Percentiles rank a stretch among this genome's conserved stretches.
Conservation (phyloP, 225 moss, liverwort and hornwort genomes). For the Polytrichum formosum region DNA sequence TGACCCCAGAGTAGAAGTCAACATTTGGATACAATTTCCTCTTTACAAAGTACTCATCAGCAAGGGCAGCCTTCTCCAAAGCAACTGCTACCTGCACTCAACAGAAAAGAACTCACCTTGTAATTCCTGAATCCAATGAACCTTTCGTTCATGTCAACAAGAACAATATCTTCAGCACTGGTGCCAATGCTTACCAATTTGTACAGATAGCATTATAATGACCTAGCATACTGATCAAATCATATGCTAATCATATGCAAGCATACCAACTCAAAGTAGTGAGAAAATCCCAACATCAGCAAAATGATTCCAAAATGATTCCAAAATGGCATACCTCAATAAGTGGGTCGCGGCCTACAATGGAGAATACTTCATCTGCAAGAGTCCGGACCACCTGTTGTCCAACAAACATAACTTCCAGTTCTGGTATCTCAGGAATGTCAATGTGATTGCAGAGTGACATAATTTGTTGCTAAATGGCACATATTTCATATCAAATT, state of each 20-base stretch:
- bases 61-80: slow-evolving; percentile 72
- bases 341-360: slow-evolving; percentile 79
- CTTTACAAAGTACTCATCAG: slow-evolving; percentile 72
- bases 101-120: background rate
- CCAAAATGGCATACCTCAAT: slow-evolving; percentile 54
- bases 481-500: no score
- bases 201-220: no score
- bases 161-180: no score
- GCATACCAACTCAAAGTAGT: no score
- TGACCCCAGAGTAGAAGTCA: slow-evolving; percentile 79
- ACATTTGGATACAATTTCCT: slow-evolving; percentile 78
- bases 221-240: no score
- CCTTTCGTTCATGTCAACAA: background rate
- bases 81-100: slow-evolving; percentile 71
- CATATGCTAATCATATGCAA: no score
- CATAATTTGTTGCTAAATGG: no score
- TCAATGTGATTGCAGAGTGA: background rate
- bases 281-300: background rate
- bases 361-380: slow-evolving; percentile 82
- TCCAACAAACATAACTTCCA: background rate
- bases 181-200: no score
- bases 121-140: background rate
- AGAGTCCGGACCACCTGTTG: slow-evolving; percentile 70
- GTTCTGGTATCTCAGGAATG: background rate
- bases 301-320: background rate